Evolutionary conservation across 805 yeast species (phyloP), one percentile per base, ranked within the genome.

Genomic region (Brettanomyces sp.): DNA sequence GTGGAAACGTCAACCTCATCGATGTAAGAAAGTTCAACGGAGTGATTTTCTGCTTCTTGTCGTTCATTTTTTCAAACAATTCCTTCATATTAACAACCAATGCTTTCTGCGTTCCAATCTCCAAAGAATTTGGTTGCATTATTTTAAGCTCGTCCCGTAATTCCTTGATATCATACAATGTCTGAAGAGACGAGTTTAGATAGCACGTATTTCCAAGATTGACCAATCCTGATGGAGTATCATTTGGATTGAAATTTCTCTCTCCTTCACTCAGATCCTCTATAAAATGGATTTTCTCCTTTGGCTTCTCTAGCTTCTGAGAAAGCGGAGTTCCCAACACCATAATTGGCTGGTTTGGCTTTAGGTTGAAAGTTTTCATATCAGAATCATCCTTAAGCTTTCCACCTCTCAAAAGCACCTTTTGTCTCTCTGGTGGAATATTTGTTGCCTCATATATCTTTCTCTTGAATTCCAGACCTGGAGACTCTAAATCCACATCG

Each of bases 381-480:
- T 71, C 67, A 6, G 62, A 56, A 49, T 84, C 90, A 64, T 88
- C 91, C 46, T 74, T 73, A 56, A 93, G 67, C 62, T 89, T 95
- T 38, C 96, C 96, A 11, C 95, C 91, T 67, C 86, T 89, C 44
- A 88, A 77, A 59, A 93, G 73, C 49, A 90, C 82, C 68, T 91
- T 91, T 67, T 93, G 99, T 55, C 96, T 81, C 45, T 79, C 84
- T 1, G 80, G 77, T n/a, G 96, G 95, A 46, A 93, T 87, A 48
- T 79, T 79, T 3, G 98, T 91, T 47, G 78, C 62, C 22, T 79
- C 76, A 53, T 76, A 80, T 46, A 93, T 80, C 63, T 82, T 80
- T 41, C 70, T 65, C 61, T 89, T 91, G 63, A 85, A 74, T 5
- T 71, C 74, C 30, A 68, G 59, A 5, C 89, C 95, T 2, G 78